Conservation (phyloP, 176 grass and related monocot species). For the Aegilops longissima region DNA sequence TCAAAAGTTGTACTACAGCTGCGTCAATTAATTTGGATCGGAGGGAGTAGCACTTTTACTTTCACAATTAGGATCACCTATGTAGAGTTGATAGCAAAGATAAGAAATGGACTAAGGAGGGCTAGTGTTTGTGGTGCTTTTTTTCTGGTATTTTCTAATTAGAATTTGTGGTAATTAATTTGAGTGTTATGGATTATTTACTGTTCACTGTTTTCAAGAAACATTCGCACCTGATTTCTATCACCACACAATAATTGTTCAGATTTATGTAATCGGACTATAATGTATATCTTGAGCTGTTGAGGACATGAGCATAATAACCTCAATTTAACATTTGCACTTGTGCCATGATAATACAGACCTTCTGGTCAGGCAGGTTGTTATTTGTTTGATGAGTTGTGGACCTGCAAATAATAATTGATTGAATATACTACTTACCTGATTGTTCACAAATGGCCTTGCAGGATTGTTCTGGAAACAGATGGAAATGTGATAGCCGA, state of each 20-base stretch:
- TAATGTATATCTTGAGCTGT: background rate
- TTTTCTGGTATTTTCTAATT: background rate
- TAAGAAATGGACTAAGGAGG: background rate
- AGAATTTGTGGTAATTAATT: background rate
- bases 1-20: too few relatives aligned
- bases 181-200: background rate
- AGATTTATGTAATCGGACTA: background rate
- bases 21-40: too few relatives aligned
- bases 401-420: background rate
- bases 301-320: background rate
- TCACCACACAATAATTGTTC: background rate
- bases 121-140: background rate
- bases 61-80: background rate
- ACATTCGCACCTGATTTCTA: background rate
- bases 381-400: background rate
- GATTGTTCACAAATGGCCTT: background rate
- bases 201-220: background rate
- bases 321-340: constrained; percentile 12
- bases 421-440: background rate
- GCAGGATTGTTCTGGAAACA: constrained; percentile 80
- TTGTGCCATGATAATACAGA: background rate
- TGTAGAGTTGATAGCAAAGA: background rate
- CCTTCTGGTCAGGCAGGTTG: background rate
- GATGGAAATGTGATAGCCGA: constrained; percentile 54
- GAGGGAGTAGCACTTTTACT: background rate